These are phyloP conservation scores for Fistulinella cinereoalba DNA, from an alignment of 1,284 basidiomycete genomes.

Conservation along the genomic window DNA sequence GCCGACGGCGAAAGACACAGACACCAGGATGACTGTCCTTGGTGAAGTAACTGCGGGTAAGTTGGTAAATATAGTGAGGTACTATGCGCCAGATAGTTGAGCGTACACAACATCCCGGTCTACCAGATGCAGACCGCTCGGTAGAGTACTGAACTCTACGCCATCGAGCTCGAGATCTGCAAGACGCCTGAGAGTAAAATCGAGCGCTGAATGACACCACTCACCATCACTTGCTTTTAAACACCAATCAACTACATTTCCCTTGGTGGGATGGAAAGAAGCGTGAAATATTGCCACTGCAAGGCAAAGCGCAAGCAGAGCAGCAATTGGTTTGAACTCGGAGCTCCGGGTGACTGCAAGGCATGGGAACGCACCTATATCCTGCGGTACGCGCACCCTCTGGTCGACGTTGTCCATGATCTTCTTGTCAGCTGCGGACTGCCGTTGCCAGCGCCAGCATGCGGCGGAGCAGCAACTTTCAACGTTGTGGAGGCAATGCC, in stretches of 20 bases:
- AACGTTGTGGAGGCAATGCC: slow-evolving; percentile 23
- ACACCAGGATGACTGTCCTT: slow-evolving; percentile 67
- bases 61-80: slow-evolving; percentile 5
- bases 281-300: slow-evolving; percentile 78
- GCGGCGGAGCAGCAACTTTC: slow-evolving; percentile 7
- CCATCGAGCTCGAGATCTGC: slow-evolving; percentile 63
- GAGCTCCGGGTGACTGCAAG: no score
- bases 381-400: slow-evolving; percentile 41
- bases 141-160: slow-evolving; percentile 75
- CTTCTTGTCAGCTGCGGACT: slow-evolving; percentile 14
- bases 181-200: slow-evolving; percentile 1
- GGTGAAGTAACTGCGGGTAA: slow-evolving; percentile 59
- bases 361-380: slow-evolving; percentile 40
- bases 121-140: slow-evolving; percentile 76
- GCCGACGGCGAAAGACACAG: slow-evolving; percentile 64
- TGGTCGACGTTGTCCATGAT: slow-evolving; percentile 33
- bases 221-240: slow-evolving; percentile 63
- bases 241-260: slow-evolving; percentile 74
- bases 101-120: slow-evolving; percentile 74
- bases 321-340: no score
- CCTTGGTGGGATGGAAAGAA: slow-evolving; percentile 77
- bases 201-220: slow-evolving; percentile 12
- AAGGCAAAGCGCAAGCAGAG: not conserved
- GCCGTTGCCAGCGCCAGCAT: slow-evolving; percentile 21
- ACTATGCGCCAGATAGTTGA: not conserved